phyloP scores from a whole-genome alignment of 2,329 filamentous ascomycete species.

The Emmonsiellopsis sp. region DNA sequence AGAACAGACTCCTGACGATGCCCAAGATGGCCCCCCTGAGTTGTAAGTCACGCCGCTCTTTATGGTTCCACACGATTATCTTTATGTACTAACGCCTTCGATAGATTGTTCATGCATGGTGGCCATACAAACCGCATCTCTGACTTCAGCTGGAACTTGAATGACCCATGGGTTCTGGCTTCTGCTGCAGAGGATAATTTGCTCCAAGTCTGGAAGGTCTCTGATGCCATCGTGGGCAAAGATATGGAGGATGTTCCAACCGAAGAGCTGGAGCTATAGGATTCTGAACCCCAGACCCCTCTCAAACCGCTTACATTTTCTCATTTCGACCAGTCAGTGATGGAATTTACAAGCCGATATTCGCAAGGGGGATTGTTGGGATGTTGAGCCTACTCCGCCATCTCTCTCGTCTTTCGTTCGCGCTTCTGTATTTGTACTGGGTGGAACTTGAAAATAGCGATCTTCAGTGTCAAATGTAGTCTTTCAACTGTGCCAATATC shows the following conservation, averaged over 20 bases:
- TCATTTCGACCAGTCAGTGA: too few species aligned
- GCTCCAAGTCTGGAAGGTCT: slow-evolving; percentile 87
- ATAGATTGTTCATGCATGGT: slow-evolving; percentile 91
- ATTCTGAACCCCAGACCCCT: too few species aligned
- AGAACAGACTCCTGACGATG: slow-evolving; percentile 89
- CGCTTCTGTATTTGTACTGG: too few species aligned
- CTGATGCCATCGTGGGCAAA: slow-evolving; percentile 69
- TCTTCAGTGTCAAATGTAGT: too few species aligned
- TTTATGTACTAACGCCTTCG: background rate
- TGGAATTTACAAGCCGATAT: too few species aligned
- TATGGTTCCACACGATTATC: background rate
- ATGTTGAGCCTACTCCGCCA: too few species aligned
- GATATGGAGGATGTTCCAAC: slow-evolving; percentile 66
- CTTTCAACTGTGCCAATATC: too few species aligned
- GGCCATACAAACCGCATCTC: slow-evolving; percentile 94
- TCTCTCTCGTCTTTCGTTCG: too few species aligned
- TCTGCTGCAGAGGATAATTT: slow-evolving; percentile 95
- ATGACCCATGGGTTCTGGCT: slow-evolving; percentile 93
- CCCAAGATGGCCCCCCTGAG: slow-evolving; percentile 89
- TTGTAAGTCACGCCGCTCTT: slow-evolving; percentile 51
- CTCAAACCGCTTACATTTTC: too few species aligned
- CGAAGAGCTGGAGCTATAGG: slow-evolving; percentile 59
- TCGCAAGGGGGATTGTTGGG: too few species aligned
- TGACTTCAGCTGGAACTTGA: slow-evolving; percentile 96
- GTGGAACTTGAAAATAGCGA: too few species aligned